A percentile compares a stretch with the other conserved stretches of the same genome.
phyloP scores from a whole-genome alignment of 176 grass and related monocot species.

The Rhynchospora pubera region DNA sequence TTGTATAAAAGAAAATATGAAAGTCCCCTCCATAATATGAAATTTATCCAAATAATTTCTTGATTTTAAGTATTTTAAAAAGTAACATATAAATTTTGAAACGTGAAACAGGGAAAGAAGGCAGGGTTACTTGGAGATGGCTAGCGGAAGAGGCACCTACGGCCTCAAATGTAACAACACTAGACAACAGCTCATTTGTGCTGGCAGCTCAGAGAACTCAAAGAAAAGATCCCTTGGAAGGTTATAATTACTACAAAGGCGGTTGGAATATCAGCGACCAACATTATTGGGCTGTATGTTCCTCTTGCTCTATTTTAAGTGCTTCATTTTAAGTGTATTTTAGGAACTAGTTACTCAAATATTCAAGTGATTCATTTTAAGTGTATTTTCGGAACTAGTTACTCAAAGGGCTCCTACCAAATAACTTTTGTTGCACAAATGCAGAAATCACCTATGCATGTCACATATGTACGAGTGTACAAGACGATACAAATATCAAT shows the following conservation, averaged over 20 bases:
- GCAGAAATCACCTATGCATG: no score
- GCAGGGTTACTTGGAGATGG: constrained; percentile 38
- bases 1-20: not conserved
- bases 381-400: no score
- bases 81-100: not conserved
- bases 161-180: not conserved
- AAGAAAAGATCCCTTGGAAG: constrained; percentile 54
- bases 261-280: constrained; percentile 86
- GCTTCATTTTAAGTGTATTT: not conserved
- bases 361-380: no score
- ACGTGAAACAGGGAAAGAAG: constrained; percentile 6
- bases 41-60: not conserved
- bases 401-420: no score
- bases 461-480: no score
- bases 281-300: constrained; percentile 86
- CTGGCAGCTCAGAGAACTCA: constrained; percentile 56
- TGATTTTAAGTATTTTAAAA: not conserved
- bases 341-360: not conserved
- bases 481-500: no score
- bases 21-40: not conserved
- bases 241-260: constrained; percentile 50
- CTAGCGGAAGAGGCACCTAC: constrained; percentile 23
- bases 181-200: constrained; percentile 37
- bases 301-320: not conserved
- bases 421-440: no score